Evolutionary conservation across 2,329 filamentous ascomycete species (phyloP), one percentile per base, ranked within the genome.

Genomic region (Mollisia scopiformis): DNA sequence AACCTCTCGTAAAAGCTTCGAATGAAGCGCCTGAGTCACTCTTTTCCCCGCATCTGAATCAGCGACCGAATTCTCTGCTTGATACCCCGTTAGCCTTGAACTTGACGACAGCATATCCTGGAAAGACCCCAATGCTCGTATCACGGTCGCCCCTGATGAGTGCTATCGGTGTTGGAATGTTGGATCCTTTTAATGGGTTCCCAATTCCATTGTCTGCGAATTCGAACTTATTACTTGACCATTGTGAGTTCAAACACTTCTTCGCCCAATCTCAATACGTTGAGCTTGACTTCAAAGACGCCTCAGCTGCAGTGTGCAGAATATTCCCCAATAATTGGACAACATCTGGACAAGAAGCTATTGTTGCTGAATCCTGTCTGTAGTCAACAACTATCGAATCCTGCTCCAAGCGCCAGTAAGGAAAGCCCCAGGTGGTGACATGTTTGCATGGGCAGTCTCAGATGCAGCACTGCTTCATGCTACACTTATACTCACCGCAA

Each of bases 311-410:
- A n/a, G n/a, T n/a, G n/a, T n/a, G n/a, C n/a, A n/a, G n/a, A n/a
- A n/a, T n/a, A n/a, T n/a, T n/a, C n/a, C n/a, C n/a, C n/a, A n/a
- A n/a, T n/a, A n/a, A n/a, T n/a, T n/a, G n/a, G n/a, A n/a, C n/a
- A n/a, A n/a, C n/a, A n/a, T n/a, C n/a, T n/a, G n/a, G n/a, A n/a
- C n/a, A n/a, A n/a, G n/a, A n/a, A n/a, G n/a, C n/a, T n/a, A n/a
- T n/a, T n/a, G n/a, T n/a, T n/a, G n/a, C n/a, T n/a, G n/a, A n/a
- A n/a, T n/a, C n/a, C n/a, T n/a, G n/a, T n/a, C 3, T 25, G 23
- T 21, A 62, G 30, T 57, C 28, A 62, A 39, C n/a, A 62, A 57
- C 39, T 59, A 62, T 41, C 49, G 47, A 19, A 54, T 62, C 11
- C 52, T 62, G 19, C 25, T 57, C 13, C 41, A 23, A 39, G 13